Percentiles rank a stretch among this genome's conserved stretches.
phyloP scores from a whole-genome alignment of 805 yeast species.

The Clavispora fructus region DNA sequence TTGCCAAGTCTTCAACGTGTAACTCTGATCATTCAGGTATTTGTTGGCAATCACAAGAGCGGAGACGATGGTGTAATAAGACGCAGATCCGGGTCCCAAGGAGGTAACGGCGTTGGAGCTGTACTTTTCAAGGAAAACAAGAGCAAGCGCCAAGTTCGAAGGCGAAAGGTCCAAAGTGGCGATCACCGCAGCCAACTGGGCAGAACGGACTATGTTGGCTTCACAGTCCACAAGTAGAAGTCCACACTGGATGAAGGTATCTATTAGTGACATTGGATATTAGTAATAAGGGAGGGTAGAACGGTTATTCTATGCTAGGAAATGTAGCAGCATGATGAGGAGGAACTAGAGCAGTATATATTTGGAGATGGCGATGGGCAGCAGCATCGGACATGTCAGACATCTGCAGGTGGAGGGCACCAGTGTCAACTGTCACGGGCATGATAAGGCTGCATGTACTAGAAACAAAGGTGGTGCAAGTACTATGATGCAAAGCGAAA shows the following conservation, averaged over 20 bases:
- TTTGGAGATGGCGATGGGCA: neutral
- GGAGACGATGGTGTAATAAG: constrained; percentile 12
- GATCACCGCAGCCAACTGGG: constrained; percentile 11
- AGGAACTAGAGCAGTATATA: neutral
- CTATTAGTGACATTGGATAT: neutral
- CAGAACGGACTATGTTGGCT: constrained; percentile 1
- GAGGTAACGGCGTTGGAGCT: constrained; percentile 8
- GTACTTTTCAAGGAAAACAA: constrained; percentile 11
- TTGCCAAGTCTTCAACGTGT: constrained; percentile 49
- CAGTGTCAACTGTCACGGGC: neutral
- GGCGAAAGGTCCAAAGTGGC: constrained; percentile 13
- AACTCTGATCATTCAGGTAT: constrained; percentile 44
- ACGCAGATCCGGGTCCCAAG: constrained; percentile 8
- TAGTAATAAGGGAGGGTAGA: neutral
- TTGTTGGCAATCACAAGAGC: constrained; percentile 26
- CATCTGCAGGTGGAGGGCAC: neutral
- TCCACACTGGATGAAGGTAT: constrained; percentile 9
- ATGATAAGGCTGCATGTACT: neutral
- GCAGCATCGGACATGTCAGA: neutral
- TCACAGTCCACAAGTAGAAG: constrained; percentile 5
- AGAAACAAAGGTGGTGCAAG: neutral
- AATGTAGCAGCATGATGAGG: neutral
- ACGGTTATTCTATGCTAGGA: too few relatives aligned
- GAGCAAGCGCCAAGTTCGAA: constrained; percentile 12
- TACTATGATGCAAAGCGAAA: neutral